Evolutionary conservation across 805 yeast species (phyloP), one percentile per base, ranked within the genome.

Genomic region (Metschnikowia chrysomelidarum): DNA sequence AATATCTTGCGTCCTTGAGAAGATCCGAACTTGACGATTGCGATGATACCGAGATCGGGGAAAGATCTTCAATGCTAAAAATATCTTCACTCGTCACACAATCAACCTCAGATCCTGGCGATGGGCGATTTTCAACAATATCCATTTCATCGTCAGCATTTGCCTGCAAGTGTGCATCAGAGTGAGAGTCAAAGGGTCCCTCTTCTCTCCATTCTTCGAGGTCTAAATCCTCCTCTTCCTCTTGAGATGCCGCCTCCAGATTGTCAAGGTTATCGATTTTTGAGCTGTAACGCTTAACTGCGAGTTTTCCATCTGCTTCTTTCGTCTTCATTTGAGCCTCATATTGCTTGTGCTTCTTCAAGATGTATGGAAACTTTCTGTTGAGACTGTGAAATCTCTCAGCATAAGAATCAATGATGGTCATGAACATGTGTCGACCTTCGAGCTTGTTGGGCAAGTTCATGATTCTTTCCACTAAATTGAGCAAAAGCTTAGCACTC

Each of bases 401-500:
- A 9, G 87, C 87, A 58, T 87, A 89, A 0, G 96, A 82, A 53
- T 87, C 89, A 34, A 93, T 80, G 46, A 93, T 88, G 24, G 84
- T 71, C 75, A 93, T 77, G 62, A 88, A 76, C 34, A 94, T 65
- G 56, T 87, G 95, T 35, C 93, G 70, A 2, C 87, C 84, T 44
- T 93, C 96, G 18, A 77, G 73, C 47, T 85, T 85, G 34, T 84
- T 83, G 25, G 85, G 89, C 49, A 89, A 60, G 51, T 84, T 83
- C 75, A 84, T 73, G 24, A 93, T 83, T 27, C 95, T 69, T 47
- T 94, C 98, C 14, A 93, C 91, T 50, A 94, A 67, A 57, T 93
- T 94, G 43, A 91, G 61, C 20, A 93, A 62, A 20, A 93, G 67
- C 60, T 89, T 91, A 2, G 97, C 96, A 62, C 96, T 85, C 97